phyloP scores from a whole-genome alignment of 1,284 basidiomycete species.

The Thecaphora frezii region DNA sequence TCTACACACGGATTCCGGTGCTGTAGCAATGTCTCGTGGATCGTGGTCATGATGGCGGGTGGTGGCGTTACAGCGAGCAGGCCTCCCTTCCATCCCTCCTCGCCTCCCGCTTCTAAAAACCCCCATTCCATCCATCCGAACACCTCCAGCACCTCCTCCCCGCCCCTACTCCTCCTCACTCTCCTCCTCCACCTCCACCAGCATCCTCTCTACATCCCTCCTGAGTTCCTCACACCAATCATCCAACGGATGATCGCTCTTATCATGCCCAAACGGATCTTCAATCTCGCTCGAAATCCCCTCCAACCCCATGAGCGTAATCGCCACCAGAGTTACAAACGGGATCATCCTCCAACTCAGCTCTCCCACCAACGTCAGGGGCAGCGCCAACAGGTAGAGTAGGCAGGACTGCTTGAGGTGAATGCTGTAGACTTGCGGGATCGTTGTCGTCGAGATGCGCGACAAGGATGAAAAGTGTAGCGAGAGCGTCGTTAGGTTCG shows the following conservation, averaged over 20 bases:
- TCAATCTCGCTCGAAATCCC: slow-evolving; percentile 89
- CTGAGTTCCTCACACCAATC: slow-evolving; percentile 10
- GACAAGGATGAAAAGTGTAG: slow-evolving; percentile 83
- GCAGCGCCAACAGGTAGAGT: slow-evolving; percentile 52
- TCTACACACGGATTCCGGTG: no score
- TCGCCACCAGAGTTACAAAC: slow-evolving; percentile 71
- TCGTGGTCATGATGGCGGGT: no score
- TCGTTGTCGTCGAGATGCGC: slow-evolving; percentile 61
- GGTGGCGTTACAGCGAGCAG: no score
- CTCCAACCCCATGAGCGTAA: slow-evolving; percentile 89
- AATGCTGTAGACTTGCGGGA: slow-evolving; percentile 67
- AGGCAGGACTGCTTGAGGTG: slow-evolving; percentile 81
- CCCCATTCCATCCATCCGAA: no score
- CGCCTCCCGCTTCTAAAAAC: no score
- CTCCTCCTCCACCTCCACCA: slow-evolving; percentile 7
- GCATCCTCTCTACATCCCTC: slow-evolving; percentile 5
- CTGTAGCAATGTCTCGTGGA: no score
- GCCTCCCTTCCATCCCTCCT: no score
- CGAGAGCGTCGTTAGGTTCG: slow-evolving; percentile 67
- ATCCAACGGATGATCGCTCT: slow-evolving; percentile 30
- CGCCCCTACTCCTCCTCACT: slow-evolving; percentile 9
- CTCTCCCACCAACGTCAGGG: slow-evolving; percentile 20
- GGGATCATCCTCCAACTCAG: slow-evolving; percentile 69
- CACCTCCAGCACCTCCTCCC: no score
- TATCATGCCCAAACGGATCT: slow-evolving; percentile 68